These are phyloP conservation scores for Aspergillus sp. DNA, from an alignment of 2,329 filamentous ascomycete genomes.

Conservation along the genomic window DNA sequence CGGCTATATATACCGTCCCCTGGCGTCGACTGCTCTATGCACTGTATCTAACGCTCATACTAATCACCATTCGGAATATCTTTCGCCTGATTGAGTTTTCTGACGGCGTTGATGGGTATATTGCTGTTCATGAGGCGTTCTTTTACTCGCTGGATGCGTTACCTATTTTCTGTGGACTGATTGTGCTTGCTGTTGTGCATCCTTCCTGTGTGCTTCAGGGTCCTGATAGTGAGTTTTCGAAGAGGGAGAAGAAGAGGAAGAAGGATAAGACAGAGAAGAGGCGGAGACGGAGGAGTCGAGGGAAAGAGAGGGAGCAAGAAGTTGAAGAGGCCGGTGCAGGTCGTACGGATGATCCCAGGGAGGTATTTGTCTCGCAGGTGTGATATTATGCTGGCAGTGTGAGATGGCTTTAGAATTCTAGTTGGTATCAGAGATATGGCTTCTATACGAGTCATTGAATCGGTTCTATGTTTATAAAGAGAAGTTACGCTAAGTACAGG, in stretches of 20 bases:
- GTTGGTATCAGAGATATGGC: too few relatives aligned
- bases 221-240: neutral
- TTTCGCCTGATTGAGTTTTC: neutral
- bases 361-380: neutral
- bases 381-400: neutral
- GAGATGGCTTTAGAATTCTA: too few relatives aligned
- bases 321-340: too few relatives aligned
- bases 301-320: neutral
- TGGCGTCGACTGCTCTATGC: neutral
- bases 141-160: neutral
- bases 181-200: neutral
- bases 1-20: neutral
- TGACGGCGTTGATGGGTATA: neutral
- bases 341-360: neutral
- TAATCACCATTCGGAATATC: neutral
- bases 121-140: neutral
- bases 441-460: too few relatives aligned
- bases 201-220: neutral
- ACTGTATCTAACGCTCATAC: neutral
- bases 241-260: neutral
- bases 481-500: too few relatives aligned
- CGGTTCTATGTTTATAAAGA: too few relatives aligned
- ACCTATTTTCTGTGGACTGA: neutral
- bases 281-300: neutral
- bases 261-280: neutral